Conservation (phyloP, 768 basidiomycete genomes). For the Chalciporus pseudorubinellus region DNA sequence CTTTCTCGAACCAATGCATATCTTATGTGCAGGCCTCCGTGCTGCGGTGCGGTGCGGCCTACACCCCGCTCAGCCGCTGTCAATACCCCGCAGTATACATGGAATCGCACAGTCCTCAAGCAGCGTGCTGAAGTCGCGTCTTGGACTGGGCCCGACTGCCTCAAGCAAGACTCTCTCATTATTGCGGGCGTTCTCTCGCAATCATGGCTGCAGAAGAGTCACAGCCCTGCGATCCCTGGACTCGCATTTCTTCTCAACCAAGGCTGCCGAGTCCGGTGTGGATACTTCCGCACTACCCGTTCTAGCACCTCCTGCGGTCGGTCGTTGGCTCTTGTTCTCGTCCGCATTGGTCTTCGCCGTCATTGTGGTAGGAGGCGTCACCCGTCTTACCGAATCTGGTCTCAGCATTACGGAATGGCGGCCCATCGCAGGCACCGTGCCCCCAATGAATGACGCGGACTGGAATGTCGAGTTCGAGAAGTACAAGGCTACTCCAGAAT, state of each 20-base stretch:
- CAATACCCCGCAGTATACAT: slow-evolving; percentile 5
- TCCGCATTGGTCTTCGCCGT: slow-evolving; percentile 87
- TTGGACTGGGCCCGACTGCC: not conserved
- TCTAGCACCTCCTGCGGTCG: slow-evolving; percentile 68
- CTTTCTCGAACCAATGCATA: slow-evolving; percentile 15
- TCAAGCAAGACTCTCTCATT: slow-evolving; percentile 6
- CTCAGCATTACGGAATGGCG: slow-evolving; percentile 98
- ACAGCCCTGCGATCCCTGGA: slow-evolving; percentile 20
- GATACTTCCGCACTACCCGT: slow-evolving; percentile 43
- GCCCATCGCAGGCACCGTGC: slow-evolving; percentile 85
- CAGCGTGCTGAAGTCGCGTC: slow-evolving; percentile 9
- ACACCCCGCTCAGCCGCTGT: not conserved
- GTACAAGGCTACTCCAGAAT: slow-evolving; percentile 93
- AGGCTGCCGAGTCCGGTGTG: slow-evolving; percentile 16
- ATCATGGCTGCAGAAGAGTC: not conserved
- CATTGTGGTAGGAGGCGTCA: slow-evolving; percentile 94
- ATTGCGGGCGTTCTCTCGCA: slow-evolving; percentile 1
- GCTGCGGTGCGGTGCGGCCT: slow-evolving; percentile 11
- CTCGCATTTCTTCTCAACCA: slow-evolving; percentile 41
- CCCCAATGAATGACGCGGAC: slow-evolving; percentile 69
- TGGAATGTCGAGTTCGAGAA: slow-evolving; percentile 93
- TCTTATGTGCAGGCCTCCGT: slow-evolving; percentile 20
- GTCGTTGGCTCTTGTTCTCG: slow-evolving; percentile 82
- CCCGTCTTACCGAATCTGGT: slow-evolving; percentile 95
- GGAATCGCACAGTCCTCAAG: not conserved